Percentiles rank a stretch among this genome's conserved stretches.
phyloP scores from a whole-genome alignment of 108 stramenopile species.

The Fistulifera pelliculosa region DNA sequence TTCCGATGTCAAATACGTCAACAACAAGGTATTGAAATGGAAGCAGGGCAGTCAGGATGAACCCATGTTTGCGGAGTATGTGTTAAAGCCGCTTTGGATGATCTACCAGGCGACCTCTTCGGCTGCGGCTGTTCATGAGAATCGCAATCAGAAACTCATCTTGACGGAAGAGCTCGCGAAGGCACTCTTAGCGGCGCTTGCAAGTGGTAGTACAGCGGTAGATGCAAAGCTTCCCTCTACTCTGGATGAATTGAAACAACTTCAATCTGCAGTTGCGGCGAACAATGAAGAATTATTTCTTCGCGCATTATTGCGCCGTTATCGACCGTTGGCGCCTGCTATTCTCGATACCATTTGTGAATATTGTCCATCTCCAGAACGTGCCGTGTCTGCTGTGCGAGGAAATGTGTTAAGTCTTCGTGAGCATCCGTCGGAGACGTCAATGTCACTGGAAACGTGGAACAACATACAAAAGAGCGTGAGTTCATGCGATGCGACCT shows the following conservation, averaged over 20 bases:
- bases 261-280: constrained; percentile 57
- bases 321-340: constrained; percentile 68
- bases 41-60: constrained; percentile 29
- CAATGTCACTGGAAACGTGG: constrained; percentile 16
- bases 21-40: constrained; percentile 71
- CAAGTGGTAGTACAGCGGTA: constrained; percentile 36
- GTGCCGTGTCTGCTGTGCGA: constrained; percentile 45
- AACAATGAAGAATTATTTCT: constrained; percentile 56
- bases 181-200: constrained; percentile 40
- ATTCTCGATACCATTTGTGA: constrained; percentile 74
- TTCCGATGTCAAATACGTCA: constrained; percentile 63
- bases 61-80: constrained; percentile 78
- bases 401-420: constrained; percentile 45
- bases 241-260: constrained; percentile 35
- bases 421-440: constrained; percentile 15
- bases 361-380: constrained; percentile 53
- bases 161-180: constrained; percentile 28
- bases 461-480: constrained; percentile 45
- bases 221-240: constrained; percentile 8
- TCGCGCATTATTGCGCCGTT: constrained; percentile 59
- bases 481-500: constrained; percentile 33
- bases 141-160: constrained; percentile 21
- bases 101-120: constrained; percentile 60
- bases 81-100: constrained; percentile 66
- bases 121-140: constrained; percentile 32